Evolutionary conservation across 1,284 basidiomycete genomes (phyloP), one percentile per base, ranked within the genome.

Genomic region (Cryptococcus sp.): DNA sequence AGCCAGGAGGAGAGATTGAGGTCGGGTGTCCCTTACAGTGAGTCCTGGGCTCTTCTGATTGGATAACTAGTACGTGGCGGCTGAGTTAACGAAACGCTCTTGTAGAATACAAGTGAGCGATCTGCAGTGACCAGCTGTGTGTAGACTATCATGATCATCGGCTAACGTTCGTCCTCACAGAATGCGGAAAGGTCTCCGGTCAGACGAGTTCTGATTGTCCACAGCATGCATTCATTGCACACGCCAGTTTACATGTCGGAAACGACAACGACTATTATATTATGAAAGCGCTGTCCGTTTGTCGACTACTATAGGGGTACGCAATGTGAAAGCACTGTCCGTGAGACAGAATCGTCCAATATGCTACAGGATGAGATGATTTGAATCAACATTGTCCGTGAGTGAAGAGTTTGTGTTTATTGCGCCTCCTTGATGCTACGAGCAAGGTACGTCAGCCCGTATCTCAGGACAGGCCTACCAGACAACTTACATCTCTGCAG

Each of bases 21-120:
- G 38, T 58, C 69, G 11, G 70, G 71, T 35, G 65, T 72, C n/a
- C 75, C 76, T 13, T 77, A 77, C 59, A 77, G 76, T 77, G 62
- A 69, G 76, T 74, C 5, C 9, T 33, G 4, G 28, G 28, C n/a
- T n/a, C n/a, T n/a, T n/a, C n/a, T 33, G 24, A 50, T 53, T 28
- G 9, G 36, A 50, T 54, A 37, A 24, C 18, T 12, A 38, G 15
- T 4, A 40, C 28, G 35, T 40, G 35, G n/a, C n/a, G 15, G 18
- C 20, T 12, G 20, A 21, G 33, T 18, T 53, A 13, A 40, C 21
- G 37, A 35, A 23, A 12, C 28, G 16, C 21, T 39, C 12, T 23
- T 36, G n/a, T 37, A 56, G 60, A 56, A 43, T 51, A 53, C 49
- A 56, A 53, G 53, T 59, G 20, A 46, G 54, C 45, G 28, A 37